Evolutionary conservation across 1,284 basidiomycete species (phyloP), one percentile per base, ranked within the genome.

Genomic region (Tilletia horrida): DNA sequence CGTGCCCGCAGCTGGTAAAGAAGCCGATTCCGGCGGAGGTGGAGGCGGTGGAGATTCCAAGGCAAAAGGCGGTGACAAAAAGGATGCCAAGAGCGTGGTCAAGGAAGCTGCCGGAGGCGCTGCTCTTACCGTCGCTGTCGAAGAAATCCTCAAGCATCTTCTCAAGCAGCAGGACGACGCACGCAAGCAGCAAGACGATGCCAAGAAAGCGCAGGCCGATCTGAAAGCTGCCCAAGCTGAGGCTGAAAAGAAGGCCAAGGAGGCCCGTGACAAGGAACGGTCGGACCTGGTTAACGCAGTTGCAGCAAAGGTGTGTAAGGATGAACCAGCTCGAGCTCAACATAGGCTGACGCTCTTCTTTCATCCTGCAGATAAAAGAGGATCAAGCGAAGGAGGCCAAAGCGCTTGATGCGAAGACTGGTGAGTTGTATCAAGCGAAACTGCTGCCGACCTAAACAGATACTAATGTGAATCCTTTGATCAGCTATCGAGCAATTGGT

Each of bases 131-230:
- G 62, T 75, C 2, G 77, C 77, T 2, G 76, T 78, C 0, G 77
- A 78, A 57, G 77, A 78, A 65, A 77, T 79, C 48, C 70, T 79
- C 57, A 77, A 77, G 68, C 77, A 79, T 45, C 72, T 77, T 1
- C 64, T 77, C 8, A 69, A 72, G 63, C 65, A 68, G 50, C 75
- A 79, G 55, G 76, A 79, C 52, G 73, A 75, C 63, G 25, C 69
- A 70, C 3, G 45, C 27, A 25, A 64, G 29, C 25, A 69, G 55
- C 64, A 62, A 40, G 42, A 42, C 6, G 29, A 29, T 29, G 55
- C 42, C 11, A 52, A 55, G 52, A 40, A 44, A 25, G 31, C 25
- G 16, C 48, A 55, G 21, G 64, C 64, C 21, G 35, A n/a, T 25
- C 31, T 35, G 29, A 35, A 52, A 47, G 64, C 45, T 47, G 40